These are phyloP conservation scores for Glaciozyma antarctica DNA, from an alignment of 768 basidiomycete genomes.

Conservation along the genomic window DNA sequence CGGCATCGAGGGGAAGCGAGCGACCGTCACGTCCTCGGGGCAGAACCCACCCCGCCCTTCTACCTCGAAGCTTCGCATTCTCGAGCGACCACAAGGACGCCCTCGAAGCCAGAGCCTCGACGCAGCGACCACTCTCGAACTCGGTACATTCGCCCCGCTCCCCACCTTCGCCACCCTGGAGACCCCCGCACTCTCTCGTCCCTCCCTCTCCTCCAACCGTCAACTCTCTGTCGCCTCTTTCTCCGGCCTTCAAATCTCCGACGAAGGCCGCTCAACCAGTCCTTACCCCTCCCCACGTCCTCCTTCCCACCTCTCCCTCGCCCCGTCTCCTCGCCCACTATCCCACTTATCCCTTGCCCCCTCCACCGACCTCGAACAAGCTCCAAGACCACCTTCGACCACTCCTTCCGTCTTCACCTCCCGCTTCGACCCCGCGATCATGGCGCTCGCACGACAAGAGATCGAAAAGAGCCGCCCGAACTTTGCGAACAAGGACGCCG, in stretches of 20 bases:
- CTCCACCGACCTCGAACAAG: not conserved
- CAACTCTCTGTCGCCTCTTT: not conserved
- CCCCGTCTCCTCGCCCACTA: not conserved
- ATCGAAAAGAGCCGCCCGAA: constrained; percentile 16
- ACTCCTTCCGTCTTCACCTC: constrained; percentile 21
- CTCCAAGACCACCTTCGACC: not conserved
- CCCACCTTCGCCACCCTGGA: not conserved
- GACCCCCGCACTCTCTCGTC: not conserved
- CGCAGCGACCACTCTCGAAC: not conserved
- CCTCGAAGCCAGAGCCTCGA: constrained; percentile 8
- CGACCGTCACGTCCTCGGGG: not conserved
- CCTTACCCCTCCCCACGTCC: not conserved
- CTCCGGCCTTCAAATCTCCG: not conserved
- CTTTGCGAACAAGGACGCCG: constrained; percentile 17
- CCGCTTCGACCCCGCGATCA: constrained; percentile 22
- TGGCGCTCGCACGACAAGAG: constrained; percentile 12
- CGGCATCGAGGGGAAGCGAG: not conserved
- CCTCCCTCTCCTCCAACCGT: not conserved
- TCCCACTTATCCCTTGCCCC: not conserved
- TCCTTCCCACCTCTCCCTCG: too few species aligned
- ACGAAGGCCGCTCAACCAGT: not conserved
- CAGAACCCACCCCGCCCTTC: not conserved
- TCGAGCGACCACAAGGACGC: constrained; percentile 7
- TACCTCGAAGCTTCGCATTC: constrained; percentile 14
- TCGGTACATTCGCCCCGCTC: constrained; percentile 5